Evolutionary conservation across 768 basidiomycete genomes (phyloP).

Genomic region (Amanita pseudoporphyria): DNA sequence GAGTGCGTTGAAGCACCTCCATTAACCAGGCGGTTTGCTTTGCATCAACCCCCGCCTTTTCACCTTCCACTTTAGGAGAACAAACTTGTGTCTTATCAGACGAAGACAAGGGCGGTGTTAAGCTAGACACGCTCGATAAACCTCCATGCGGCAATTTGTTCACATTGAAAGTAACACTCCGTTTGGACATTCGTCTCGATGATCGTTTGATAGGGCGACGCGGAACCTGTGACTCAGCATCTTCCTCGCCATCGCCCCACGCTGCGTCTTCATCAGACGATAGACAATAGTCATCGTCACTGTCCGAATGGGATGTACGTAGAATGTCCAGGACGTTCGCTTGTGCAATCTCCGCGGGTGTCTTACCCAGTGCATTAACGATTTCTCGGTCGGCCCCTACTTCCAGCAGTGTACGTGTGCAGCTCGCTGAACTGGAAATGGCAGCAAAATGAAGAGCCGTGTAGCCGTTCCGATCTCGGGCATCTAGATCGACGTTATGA

Average conservation of each 20-base stretch:
- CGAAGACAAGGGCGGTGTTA: slow-evolving; percentile 22
- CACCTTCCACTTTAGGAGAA: slow-evolving; percentile 13
- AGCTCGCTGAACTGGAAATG: slow-evolving; percentile 50
- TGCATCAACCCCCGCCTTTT: slow-evolving; percentile 25
- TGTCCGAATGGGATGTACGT: slow-evolving; percentile 17
- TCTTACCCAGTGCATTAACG: slow-evolving; percentile 64
- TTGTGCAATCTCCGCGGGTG: slow-evolving; percentile 47
- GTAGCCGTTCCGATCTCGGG: slow-evolving; percentile 81
- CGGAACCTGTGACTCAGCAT: slow-evolving; percentile 35
- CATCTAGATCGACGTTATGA: slow-evolving; percentile 70
- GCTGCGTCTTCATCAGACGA: slow-evolving; percentile 44
- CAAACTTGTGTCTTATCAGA: slow-evolving; percentile 8
- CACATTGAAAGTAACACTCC: slow-evolving; percentile 18
- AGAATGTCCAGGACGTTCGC: slow-evolving; percentile 35
- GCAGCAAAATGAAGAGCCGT: slow-evolving; percentile 87
- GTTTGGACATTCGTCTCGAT: slow-evolving; percentile 24
- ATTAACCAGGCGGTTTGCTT: slow-evolving; percentile 48
- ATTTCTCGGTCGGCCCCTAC: slow-evolving; percentile 77
- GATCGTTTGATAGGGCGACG: slow-evolving; percentile 24
- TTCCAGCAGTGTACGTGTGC: slow-evolving; percentile 56
- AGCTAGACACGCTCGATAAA: slow-evolving; percentile 17
- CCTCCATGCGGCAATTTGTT: slow-evolving; percentile 15
- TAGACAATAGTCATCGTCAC: slow-evolving; percentile 16
- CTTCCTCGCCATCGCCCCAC: slow-evolving; percentile 64
- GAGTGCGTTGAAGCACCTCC: slow-evolving; percentile 67